phyloP scores from a whole-genome alignment of 352 stramenopile genomes.

The Aphanomyces stellatus region DNA sequence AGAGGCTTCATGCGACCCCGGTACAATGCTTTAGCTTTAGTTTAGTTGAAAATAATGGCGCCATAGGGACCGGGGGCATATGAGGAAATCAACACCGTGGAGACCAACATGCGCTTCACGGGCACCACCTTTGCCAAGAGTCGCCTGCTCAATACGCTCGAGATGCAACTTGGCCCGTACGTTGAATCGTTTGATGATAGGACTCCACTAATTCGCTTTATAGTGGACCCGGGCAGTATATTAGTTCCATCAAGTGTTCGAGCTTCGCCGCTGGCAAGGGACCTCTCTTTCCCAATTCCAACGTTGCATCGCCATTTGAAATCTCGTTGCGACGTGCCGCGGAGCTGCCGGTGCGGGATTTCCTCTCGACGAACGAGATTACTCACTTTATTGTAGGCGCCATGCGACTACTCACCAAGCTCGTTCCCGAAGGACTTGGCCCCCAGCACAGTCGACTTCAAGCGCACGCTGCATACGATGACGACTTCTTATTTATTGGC shows the following conservation, averaged over 20 bases:
- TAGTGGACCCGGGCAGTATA: slow-evolving; percentile 18
- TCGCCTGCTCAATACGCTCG: neutral
- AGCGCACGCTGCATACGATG: slow-evolving; percentile 15
- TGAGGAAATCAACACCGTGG: neutral
- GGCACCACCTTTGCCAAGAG: slow-evolving; percentile 16
- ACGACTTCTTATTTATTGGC: slow-evolving; percentile 12
- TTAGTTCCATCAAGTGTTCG: slow-evolving; percentile 2
- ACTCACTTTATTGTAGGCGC: neutral
- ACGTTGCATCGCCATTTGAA: slow-evolving; percentile 4
- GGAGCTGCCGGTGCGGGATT: slow-evolving; percentile 7
- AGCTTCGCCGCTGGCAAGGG: neutral
- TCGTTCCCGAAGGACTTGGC: neutral
- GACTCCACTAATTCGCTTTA: neutral
- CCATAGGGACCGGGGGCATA: slow-evolving; percentile 18
- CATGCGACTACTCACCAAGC: slow-evolving; percentile 13
- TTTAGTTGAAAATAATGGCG: neutral
- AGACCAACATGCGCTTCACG: neutral
- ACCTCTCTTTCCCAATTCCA: slow-evolving; percentile 5
- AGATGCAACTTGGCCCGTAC: neutral
- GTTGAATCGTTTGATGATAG: neutral
- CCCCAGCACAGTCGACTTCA: slow-evolving; percentile 6
- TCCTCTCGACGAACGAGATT: neutral
- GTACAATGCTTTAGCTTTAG: neutral
- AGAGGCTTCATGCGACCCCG: neutral
- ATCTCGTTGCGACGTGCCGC: neutral